phyloP scores from a whole-genome alignment of 495 filamentous ascomycete genomes.

The Trichoderma gamsii region DNA sequence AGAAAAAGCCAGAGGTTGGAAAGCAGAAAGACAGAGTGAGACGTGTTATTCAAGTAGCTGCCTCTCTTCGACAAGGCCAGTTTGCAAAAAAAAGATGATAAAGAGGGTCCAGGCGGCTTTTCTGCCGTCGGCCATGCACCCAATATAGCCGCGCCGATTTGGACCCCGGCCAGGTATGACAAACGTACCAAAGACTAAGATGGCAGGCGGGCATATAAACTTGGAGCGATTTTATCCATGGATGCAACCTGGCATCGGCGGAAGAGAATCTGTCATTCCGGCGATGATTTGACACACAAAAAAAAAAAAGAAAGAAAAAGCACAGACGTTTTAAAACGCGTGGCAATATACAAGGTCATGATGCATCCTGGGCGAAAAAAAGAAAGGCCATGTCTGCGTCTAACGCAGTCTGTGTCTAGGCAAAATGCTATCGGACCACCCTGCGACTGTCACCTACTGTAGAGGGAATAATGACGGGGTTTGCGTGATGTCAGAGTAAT shows the following conservation, averaged over 20 bases:
- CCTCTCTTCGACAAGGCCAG: slow-evolving; percentile 2
- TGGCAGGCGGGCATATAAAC: too few relatives aligned
- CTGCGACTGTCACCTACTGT: not conserved
- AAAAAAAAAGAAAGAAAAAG: too few relatives aligned
- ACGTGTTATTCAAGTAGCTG: not conserved
- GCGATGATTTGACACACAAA: not conserved
- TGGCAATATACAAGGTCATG: too few relatives aligned
- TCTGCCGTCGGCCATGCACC: not conserved
- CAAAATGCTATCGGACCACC: slow-evolving; percentile 9
- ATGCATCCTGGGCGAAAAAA: too few relatives aligned
- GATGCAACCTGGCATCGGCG: slow-evolving; percentile 8
- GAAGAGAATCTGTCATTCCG: not conserved
- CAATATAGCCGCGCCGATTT: not conserved
- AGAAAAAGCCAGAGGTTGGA: not conserved
- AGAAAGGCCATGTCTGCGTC: not conserved
- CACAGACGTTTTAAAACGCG: too few relatives aligned
- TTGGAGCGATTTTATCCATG: not conserved
- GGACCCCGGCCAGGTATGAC: not conserved
- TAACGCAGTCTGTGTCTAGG: not conserved
- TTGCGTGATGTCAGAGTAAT: not conserved
- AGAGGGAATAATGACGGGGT: not conserved
- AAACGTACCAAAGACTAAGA: too few relatives aligned
- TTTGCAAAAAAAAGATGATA: not conserved
- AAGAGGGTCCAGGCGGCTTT: not conserved
- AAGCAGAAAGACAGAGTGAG: not conserved